Evolutionary conservation across 2,329 filamentous ascomycete species (phyloP).

Genomic region (Clarireedia sp.): DNA sequence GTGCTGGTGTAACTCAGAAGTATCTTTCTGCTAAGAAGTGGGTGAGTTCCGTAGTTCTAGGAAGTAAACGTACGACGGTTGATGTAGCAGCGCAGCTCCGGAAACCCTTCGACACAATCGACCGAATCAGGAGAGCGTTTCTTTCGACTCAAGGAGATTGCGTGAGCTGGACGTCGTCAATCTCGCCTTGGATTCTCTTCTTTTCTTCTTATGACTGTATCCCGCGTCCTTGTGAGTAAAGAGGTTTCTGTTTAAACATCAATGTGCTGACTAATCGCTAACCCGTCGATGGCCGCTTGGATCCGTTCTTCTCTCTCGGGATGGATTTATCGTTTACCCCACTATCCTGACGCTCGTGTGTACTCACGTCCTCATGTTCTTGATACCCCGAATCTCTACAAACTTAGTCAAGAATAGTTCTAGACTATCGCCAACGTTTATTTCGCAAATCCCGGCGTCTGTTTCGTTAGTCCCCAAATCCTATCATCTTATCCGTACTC

Average conservation of each 20-base stretch:
- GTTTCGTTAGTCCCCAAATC: not conserved
- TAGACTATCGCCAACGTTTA: not conserved
- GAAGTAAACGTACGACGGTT: too few relatives aligned
- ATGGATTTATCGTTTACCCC: not conserved
- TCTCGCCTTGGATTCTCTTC: too few relatives aligned
- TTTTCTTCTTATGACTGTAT: not conserved
- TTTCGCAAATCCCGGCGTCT: not conserved
- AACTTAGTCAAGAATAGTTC: slow-evolving; percentile 1
- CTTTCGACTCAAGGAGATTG: too few relatives aligned
- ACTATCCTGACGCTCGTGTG: not conserved
- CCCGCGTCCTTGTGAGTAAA: not conserved
- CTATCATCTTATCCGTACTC: not conserved
- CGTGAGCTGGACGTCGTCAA: too few relatives aligned
- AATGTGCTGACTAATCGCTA: not conserved
- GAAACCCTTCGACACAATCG: too few relatives aligned
- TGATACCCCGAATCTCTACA: slow-evolving; percentile 6
- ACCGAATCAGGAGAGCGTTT: too few relatives aligned
- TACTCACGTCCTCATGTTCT: slow-evolving; percentile 1
- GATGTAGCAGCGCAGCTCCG: too few relatives aligned
- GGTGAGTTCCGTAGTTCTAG: too few relatives aligned
- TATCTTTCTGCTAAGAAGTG: too few relatives aligned
- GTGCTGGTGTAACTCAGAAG: not conserved
- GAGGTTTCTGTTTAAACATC: not conserved
- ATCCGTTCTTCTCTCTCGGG: not conserved
- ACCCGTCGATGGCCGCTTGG: not conserved